Evolutionary conservation across 2,329 filamentous ascomycete species (phyloP).

Genomic region (Metarhizium rileyi): DNA sequence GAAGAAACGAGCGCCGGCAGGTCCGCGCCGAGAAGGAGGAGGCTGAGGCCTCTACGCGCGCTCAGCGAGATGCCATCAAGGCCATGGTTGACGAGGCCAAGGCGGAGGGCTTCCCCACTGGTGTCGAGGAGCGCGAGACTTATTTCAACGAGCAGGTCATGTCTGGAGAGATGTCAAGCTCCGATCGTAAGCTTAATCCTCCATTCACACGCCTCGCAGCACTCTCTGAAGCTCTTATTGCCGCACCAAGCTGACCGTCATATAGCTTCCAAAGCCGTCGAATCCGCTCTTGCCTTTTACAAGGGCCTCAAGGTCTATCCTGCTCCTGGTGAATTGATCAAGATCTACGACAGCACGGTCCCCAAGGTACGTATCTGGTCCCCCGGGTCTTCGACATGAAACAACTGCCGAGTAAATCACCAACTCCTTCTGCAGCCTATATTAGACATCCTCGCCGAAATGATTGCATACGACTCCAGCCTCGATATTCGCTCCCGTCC

Average conservation of each 20-base stretch:
- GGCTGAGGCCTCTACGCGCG: constrained; percentile 53
- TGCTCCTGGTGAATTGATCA: constrained; percentile 81
- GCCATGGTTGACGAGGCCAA: constrained; percentile 69
- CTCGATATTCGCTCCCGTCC: constrained; percentile 47
- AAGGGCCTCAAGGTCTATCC: constrained; percentile 98
- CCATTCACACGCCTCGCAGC: background rate
- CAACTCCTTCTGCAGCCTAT: constrained; percentile 51
- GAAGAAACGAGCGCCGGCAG: constrained; percentile 66
- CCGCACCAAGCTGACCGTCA: background rate
- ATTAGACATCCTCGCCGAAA: constrained; percentile 91
- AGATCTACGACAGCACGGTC: constrained; percentile 97
- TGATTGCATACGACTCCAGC: constrained; percentile 85
- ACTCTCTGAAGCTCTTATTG: background rate
- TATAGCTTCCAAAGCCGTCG: constrained; percentile 57
- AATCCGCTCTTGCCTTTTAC: constrained; percentile 93
- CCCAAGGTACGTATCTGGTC: constrained; percentile 57
- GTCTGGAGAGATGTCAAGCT: constrained; percentile 71
- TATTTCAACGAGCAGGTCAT: constrained; percentile 97
- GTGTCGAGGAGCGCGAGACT: constrained; percentile 85
- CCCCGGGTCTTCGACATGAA: background rate
- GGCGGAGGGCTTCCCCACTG: constrained; percentile 82
- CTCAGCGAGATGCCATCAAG: constrained; percentile 67
- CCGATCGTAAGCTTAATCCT: constrained; percentile 59
- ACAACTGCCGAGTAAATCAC: background rate
- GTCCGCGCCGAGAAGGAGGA: constrained; percentile 63